Base-by-base conservation (phyloP, 2,329 filamentous ascomycete genomes). In the Nakataea oryzae region DNA sequence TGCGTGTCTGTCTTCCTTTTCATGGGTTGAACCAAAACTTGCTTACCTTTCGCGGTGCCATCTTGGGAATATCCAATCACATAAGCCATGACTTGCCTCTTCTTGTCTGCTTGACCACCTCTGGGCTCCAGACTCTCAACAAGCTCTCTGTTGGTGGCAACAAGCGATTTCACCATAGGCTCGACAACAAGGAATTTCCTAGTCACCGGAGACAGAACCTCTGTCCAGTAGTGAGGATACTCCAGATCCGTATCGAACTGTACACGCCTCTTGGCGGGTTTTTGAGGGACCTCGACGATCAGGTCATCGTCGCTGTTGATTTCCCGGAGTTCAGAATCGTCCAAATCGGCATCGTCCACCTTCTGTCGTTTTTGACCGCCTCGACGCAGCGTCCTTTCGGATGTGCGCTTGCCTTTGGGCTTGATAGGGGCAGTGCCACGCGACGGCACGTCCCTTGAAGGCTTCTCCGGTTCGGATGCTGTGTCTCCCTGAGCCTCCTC, bases 151-250 rank as follows among this genome's bases (percentile, higher is more conserved):
- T 85, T 92, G 0, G 85, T 88, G 1, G 87, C 90, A 26, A 95
- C 79, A 2, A 88, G 69, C 27, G 82, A 84, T 62, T 85, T 87
- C 60, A 92, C 83, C 7, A 91, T 78, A 0, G 90, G 81, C 63
- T 96, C 93, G 2, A 97, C 88, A 0, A 92, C 82, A 11, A 95
- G 81, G 62, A 89, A 92, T 59, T 85, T 90, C 61, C 90, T 85
- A 0, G 90, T 93, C 3, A 91, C 80, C 2, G 91, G 89, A 0
- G 93, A 97, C 2, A 95, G 79, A 3, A 90, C 88, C 73, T 99
- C 95, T 0, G 89, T 89, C 95, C 95, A 99, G 73, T 97, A 97
- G 60, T 90, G 88, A 1, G 95, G 93, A 66, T 88, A 95, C 2
- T 87, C 84, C 30, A 97, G 79, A 67, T 96, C 92, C 26, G 81